Base-by-base conservation (phyloP, 495 filamentous ascomycete species). In the Schizothecium vesticola region DNA sequence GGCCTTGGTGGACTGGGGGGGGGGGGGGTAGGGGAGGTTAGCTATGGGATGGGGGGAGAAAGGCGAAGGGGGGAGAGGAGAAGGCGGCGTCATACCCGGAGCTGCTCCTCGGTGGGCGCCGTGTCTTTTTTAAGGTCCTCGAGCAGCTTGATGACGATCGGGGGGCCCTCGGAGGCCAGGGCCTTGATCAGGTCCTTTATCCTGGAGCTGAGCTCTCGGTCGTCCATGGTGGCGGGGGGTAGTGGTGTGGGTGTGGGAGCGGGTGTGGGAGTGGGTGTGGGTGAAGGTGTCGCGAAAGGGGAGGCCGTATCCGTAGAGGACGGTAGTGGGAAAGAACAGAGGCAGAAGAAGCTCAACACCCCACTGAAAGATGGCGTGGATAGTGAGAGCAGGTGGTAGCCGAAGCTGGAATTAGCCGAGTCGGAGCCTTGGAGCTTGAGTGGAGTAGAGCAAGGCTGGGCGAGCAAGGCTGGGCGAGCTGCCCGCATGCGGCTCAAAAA, bases 71-170 rank as follows among this genome's bases (percentile, higher is more conserved):
- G 21, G 23, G 28, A 55, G 55, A 24, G 33, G 26, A 25, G 61
- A 51, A 84, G 16, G 31, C 7, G 22, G 9, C 4, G 61, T 22
- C 87, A 71, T 82, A 90, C 87, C 43, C 90, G 84, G 66, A 93
- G 83, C 61, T 97, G 85, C 62, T 96, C 92, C 79, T 99, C 96
- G 16, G 91, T 92, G n/a, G 93, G 88, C 28, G 84, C 84, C 19
- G 94, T 86, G 9, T 89, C 91, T 68, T 86, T 87, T 79, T 92
- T 90, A 55, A 99, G 83, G 9, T 89, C 86, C 71, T 90, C 88
- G 43, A 99, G 81, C 33, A 98, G 83, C 24, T 80, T 77, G 29
- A 93, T 77, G 63, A 97, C 83, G 67, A 79, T 85, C 9, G 86
- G 72, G 9, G 91, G 69, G 1, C 91, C 84, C 69, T 94, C 90